These are phyloP conservation scores for Pneumocystis oryctolagi DNA, from an alignment of 1,139 yeast genomes.

Conservation along the genomic window DNA sequence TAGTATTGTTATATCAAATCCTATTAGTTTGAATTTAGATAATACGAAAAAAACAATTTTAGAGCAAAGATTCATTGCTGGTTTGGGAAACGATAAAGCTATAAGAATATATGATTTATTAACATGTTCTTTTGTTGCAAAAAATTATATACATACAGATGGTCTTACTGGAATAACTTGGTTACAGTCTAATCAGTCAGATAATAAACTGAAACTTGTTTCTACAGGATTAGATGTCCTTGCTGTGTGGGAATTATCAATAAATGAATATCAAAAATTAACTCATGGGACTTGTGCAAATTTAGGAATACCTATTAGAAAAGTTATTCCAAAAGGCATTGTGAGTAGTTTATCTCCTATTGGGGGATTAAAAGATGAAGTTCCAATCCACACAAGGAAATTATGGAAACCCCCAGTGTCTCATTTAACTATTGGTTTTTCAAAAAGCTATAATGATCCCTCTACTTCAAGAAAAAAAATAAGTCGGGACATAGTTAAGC, in stretches of 20 bases:
- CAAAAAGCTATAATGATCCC: neutral
- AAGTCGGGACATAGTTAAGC: neutral
- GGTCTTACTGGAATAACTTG: conserved; percentile 1
- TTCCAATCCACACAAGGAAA: neutral
- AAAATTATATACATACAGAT: conserved; percentile 3
- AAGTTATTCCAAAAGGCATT: neutral
- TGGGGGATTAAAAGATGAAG: neutral
- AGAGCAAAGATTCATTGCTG: conserved; percentile 8
- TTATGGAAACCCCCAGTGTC: neutral
- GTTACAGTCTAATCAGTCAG: neutral
- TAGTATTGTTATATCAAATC: neutral
- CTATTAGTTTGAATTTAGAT: neutral
- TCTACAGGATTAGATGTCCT: neutral
- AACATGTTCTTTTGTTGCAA: conserved; percentile 5
- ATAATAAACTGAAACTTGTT: neutral
- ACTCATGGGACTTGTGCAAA: neutral
- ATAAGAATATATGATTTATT: conserved; percentile 11
- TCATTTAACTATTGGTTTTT: neutral
- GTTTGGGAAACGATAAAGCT: conserved; percentile 22
- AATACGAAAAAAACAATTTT: neutral
- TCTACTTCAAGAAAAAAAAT: neutral
- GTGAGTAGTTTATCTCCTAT: neutral
- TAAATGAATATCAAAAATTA: neutral
- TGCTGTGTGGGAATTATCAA: neutral
- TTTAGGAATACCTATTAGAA: neutral